phyloP scores from a whole-genome alignment of 176 grass and related monocot species.

The Bolboschoenus planiculmis region DNA sequence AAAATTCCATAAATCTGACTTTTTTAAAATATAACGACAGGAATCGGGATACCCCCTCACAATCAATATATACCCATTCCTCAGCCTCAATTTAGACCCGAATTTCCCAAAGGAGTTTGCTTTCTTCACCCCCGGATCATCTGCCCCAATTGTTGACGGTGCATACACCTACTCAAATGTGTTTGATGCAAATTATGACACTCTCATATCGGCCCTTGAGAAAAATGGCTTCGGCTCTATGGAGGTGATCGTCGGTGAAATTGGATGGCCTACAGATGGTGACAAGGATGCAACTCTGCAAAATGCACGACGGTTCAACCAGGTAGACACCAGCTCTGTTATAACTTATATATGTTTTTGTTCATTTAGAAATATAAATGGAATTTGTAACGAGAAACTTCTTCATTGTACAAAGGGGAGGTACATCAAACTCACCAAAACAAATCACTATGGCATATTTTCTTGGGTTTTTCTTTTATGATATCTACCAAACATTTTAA shows the following conservation, averaged over 20 bases:
- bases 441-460: not conserved
- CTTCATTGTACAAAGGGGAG: not conserved
- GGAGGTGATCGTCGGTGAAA: constrained; percentile 81
- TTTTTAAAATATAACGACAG: not conserved
- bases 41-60: constrained; percentile 30
- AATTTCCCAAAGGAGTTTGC: constrained; percentile 85
- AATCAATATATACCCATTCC: constrained; percentile 98
- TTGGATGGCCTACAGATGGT: constrained; percentile 94
- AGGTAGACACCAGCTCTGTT: constrained; percentile 17
- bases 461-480: not conserved
- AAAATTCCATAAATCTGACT: not conserved
- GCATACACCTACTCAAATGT: constrained; percentile 70
- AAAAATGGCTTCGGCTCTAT: constrained; percentile 65
- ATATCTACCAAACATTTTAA: not conserved
- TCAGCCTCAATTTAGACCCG: constrained; percentile 63
- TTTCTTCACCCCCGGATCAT: constrained; percentile 49
- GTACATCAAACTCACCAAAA: not conserved
- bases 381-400: not conserved
- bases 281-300: constrained; percentile 47
- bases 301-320: constrained; percentile 61
- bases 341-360: not conserved
- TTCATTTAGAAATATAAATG: not conserved
- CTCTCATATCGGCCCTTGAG: constrained; percentile 73
- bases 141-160: constrained; percentile 48
- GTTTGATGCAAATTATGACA: constrained; percentile 98